Conservation (phyloP, 352 stramenopile genomes). For the Blastocystis sp. region DNA sequence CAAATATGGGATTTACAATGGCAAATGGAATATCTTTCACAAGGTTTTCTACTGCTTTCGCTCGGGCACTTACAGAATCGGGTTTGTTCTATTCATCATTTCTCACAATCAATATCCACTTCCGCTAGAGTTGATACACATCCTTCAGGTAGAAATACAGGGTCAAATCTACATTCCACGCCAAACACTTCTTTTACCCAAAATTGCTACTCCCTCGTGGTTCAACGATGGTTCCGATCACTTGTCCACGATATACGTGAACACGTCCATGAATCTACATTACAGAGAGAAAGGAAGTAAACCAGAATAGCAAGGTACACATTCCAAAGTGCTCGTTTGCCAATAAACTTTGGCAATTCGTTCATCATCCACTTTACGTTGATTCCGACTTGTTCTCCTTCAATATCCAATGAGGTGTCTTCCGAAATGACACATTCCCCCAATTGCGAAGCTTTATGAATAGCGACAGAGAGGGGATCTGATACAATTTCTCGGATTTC, state of each 20-base stretch:
- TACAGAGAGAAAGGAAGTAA: neutral
- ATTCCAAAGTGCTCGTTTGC: constrained; percentile 45
- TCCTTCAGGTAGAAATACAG: constrained; percentile 34
- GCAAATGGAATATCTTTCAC: constrained; percentile 58
- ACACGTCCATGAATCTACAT: constrained; percentile 45
- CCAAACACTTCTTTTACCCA: neutral
- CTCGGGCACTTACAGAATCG: constrained; percentile 22
- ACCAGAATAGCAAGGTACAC: constrained; percentile 55
- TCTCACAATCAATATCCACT: neutral
- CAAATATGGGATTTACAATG: constrained; percentile 62
- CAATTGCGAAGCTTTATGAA: constrained; percentile 62
- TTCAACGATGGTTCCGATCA: constrained; percentile 25
- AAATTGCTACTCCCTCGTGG: constrained; percentile 47
- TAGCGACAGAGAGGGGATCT: constrained; percentile 45
- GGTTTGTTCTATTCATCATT: neutral
- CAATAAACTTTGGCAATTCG: constrained; percentile 16
- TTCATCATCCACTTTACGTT: constrained; percentile 66
- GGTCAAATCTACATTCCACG: constrained; percentile 23
- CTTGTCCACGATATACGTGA: constrained; percentile 55
- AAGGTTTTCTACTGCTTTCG: constrained; percentile 59
- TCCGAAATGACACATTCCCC: constrained; percentile 58
- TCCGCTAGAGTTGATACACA: constrained; percentile 28
- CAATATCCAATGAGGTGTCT: constrained; percentile 50
- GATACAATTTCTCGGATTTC: constrained; percentile 59
- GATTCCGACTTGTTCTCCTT: constrained; percentile 45